Base-by-base conservation (phyloP, 352 stramenopile genomes). In the Pythium brachiatum region DNA sequence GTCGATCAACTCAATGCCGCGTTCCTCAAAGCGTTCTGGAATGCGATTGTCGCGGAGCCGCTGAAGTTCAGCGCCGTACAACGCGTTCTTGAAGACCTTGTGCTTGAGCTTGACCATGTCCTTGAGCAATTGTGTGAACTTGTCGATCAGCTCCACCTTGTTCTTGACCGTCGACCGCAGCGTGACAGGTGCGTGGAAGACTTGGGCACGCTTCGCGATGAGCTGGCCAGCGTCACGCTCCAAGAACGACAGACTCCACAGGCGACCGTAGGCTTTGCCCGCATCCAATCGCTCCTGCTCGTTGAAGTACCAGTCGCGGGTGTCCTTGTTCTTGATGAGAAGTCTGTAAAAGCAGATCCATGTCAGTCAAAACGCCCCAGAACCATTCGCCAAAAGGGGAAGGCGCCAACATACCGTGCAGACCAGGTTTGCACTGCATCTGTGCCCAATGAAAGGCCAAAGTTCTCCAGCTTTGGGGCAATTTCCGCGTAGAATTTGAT, bases 311-410 rank as follows among this genome's bases (percentile, higher is more conserved):
- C 85, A 94, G 51, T 94, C 83, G 12, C 83, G 73, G 2, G 87
- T 92, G 12, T 95, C 85, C 66, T 94, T 94, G 67, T 93, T 93
- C 66, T 94, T 95, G 64, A 95, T 94, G 9, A 94, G 66, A 39
- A 95, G 60, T 58, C 74, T 82, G 39, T 43, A 18, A 43, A 67
- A 1, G 31, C 36, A 39, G 3, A 11, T 16, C 38, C 38, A 36
- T 54, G 15, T 26, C 2, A 55, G 13, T 18, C 11, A 43, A 3
- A 46, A 7, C n/a, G 7, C n/a, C 1, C 4, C 25, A 25, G 26
- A 25, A n/a, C 11, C 9, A 18, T 18, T 26, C 6, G 12, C 11
- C 38, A 20, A 8, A 15, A 20, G 6, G 38, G 21, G 38, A 23
- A 46, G 15, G 3, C 3, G 29, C 29, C 9, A 4, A 59, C 68